A percentile compares a stretch with the other conserved stretches of the same genome.
Evolutionary conservation across 148 eudicot species (phyloP).

Genomic region (Nyssa sinensis): DNA sequence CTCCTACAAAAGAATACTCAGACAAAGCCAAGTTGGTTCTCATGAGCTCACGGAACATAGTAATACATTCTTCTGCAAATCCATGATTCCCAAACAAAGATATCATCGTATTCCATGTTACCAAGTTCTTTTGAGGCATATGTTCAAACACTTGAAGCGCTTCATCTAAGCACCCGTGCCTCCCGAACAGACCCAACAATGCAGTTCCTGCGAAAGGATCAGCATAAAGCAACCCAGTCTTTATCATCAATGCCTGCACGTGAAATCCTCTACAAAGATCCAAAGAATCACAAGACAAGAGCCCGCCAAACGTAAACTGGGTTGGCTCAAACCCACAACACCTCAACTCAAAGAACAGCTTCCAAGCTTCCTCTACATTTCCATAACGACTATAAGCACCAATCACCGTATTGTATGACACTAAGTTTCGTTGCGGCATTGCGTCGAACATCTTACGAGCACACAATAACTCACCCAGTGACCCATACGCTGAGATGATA

Average conservation of each 20-base stretch:
- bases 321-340: slow-evolving; percentile 49
- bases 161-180: slow-evolving; percentile 52
- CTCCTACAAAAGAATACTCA: slow-evolving; percentile 48
- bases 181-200: slow-evolving; percentile 59
- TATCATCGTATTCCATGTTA: slow-evolving; percentile 71
- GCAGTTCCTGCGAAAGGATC: slow-evolving; percentile 73
- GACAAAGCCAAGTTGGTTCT: slow-evolving; percentile 32
- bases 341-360: slow-evolving; percentile 53
- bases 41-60: slow-evolving; percentile 49
- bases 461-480: slow-evolving; percentile 17
- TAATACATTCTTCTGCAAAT: slow-evolving; percentile 37
- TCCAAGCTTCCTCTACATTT: slow-evolving; percentile 43
- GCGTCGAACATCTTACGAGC: slow-evolving; percentile 66
- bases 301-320: slow-evolving; percentile 49
- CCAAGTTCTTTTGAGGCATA: slow-evolving; percentile 57
- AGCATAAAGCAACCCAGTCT: slow-evolving; percentile 49
- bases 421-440: slow-evolving; percentile 57
- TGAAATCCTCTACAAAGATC: slow-evolving; percentile 40
- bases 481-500: slow-evolving; percentile 36
- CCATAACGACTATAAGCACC: slow-evolving; percentile 41
- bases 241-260: slow-evolving; percentile 53
- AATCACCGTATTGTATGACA: slow-evolving; percentile 63
- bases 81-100: slow-evolving; percentile 61
- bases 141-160: slow-evolving; percentile 48
- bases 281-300: slow-evolving; percentile 51